Evolutionary conservation across 169 alveolate species (phyloP), one percentile per base, ranked within the genome.

Genomic region (Plasmodium fragile): DNA sequence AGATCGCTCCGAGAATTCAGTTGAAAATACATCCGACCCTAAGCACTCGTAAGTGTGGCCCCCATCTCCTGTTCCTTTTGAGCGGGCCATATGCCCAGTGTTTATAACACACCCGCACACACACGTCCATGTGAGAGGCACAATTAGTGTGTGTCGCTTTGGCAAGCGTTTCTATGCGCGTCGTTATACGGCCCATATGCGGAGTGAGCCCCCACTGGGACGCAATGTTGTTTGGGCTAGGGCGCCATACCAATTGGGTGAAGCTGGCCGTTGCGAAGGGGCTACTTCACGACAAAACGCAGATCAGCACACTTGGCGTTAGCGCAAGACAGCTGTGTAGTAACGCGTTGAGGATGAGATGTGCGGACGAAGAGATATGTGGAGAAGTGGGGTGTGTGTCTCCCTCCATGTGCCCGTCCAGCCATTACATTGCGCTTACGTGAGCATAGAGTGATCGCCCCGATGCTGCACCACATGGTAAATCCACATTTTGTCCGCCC

Each of bases 1-100:
- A 65, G 94, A 89, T 79, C 94, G 94, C 18, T 89, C 94, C 43
- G 94, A 89, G 39, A 89, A 78, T 34, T 79, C 94, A n/a, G 91
- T 65, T 36, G 94, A 89, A 89, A 89, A 79, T 69, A 69, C 93
- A 73, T 72, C 94, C 34, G 94, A 89, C 43, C 83, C 90, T 79
- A 89, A 89, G 71, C 94, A 89, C 36, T 13, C 30, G 75, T 65
- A 65, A 65, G 75, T 65, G 5, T 65, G 75, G 5, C 34, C 39
- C n/a, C n/a, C 4, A 65, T 10, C 39, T 11, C 22, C 59, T 49
- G 6, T 22, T 16, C 16, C 1, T 18, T 45, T 11, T 16, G 22
- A 18, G 59, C 25, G 22, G 59, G 59, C 1, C 22, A 16, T 13
- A 16, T 45, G 55, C 18, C 55, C 55, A 5, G 55, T 41, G 52